phyloP scores from a whole-genome alignment of 495 filamentous ascomycete genomes.

The Aspergillus baeticus region DNA sequence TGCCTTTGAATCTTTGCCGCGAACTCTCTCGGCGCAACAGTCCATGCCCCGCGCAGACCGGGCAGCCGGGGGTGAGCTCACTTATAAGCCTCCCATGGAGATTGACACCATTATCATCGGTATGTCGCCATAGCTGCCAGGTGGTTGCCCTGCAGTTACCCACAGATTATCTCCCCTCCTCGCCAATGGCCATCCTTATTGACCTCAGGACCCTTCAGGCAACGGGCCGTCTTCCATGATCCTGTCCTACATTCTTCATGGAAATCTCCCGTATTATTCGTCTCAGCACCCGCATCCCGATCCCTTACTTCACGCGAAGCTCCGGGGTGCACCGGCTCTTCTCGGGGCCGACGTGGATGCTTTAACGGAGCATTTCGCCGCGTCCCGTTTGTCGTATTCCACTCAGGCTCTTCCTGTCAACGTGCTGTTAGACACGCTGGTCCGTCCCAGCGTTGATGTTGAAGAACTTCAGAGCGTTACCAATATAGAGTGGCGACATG shows the following conservation, averaged over 20 bases:
- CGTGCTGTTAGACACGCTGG: slow-evolving; percentile 61
- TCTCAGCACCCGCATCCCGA: slow-evolving; percentile 57
- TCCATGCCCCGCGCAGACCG: slow-evolving; percentile 37
- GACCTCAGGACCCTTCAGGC: slow-evolving; percentile 33
- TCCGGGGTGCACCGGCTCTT: slow-evolving; percentile 40
- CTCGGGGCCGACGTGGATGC: slow-evolving; percentile 46
- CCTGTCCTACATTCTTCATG: slow-evolving; percentile 67
- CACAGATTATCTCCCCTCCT: slow-evolving; percentile 3
- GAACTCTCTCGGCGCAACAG: slow-evolving; percentile 8
- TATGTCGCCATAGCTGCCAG: slow-evolving; percentile 29
- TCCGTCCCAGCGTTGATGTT: slow-evolving; percentile 63
- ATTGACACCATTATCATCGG: slow-evolving; percentile 49
- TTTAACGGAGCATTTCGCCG: slow-evolving; percentile 61
- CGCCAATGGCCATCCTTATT: slow-evolving; percentile 14
- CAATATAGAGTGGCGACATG: slow-evolving; percentile 56
- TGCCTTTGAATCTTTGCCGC: slow-evolving; percentile 11
- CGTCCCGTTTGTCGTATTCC: slow-evolving; percentile 61
- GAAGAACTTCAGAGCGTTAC: slow-evolving; percentile 48
- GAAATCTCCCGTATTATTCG: slow-evolving; percentile 60
- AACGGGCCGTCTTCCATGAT: slow-evolving; percentile 68
- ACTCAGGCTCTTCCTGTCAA: slow-evolving; percentile 66
- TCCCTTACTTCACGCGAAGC: slow-evolving; percentile 55
- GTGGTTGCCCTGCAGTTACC: not conserved
- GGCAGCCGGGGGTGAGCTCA: slow-evolving; percentile 23
- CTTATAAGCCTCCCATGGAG: slow-evolving; percentile 37